Percentiles rank a stretch among this genome's conserved stretches.
Conservation (phyloP, 2,329 filamentous ascomycete species). For the Ophiostoma himal-ulmi region DNA sequence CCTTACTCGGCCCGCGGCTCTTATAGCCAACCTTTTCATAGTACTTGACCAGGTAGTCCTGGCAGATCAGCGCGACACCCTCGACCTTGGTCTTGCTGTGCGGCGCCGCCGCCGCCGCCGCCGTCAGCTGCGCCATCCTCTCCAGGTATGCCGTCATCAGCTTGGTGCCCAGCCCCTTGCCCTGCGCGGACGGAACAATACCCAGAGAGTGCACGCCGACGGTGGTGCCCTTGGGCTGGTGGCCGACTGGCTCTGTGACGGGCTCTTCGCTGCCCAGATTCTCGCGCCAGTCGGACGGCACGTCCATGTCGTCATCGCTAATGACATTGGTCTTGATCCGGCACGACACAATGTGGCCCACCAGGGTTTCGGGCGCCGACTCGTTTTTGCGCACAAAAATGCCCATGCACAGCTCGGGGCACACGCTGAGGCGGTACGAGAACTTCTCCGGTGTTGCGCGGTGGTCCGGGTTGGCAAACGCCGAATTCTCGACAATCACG, state of each 20-base stretch:
- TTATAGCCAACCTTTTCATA: conserved; percentile 73
- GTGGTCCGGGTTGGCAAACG: conserved; percentile 46
- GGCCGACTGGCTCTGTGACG: conserved; percentile 51
- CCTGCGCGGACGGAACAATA: conserved; percentile 68
- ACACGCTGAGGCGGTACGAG: conserved; percentile 66
- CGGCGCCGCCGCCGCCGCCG: conserved; percentile 51
- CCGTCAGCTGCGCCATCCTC: conserved; percentile 56
- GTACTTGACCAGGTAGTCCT: conserved; percentile 65
- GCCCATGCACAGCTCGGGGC: conserved; percentile 71
- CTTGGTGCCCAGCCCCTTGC: conserved; percentile 65
- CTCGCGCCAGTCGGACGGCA: conserved; percentile 59
- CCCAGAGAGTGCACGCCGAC: conserved; percentile 79
- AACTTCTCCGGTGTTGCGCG: conserved; percentile 55
- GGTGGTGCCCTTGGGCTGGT: conserved; percentile 67
- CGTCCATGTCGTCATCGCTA: conserved; percentile 70
- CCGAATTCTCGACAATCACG: conserved; percentile 49
- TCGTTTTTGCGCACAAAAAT: conserved; percentile 48
- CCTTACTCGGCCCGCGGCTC: conserved; percentile 61
- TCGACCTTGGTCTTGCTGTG: conserved; percentile 32
- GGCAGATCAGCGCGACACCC: conserved; percentile 68
- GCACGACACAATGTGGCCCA: conserved; percentile 74
- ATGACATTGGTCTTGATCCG: conserved; percentile 58
- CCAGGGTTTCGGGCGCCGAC: conserved; percentile 47
- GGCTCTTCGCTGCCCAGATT: conserved; percentile 37
- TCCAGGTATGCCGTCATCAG: conserved; percentile 73